Conservation (phyloP, 140 eudicot genomes). For the Artemisia princeps region DNA sequence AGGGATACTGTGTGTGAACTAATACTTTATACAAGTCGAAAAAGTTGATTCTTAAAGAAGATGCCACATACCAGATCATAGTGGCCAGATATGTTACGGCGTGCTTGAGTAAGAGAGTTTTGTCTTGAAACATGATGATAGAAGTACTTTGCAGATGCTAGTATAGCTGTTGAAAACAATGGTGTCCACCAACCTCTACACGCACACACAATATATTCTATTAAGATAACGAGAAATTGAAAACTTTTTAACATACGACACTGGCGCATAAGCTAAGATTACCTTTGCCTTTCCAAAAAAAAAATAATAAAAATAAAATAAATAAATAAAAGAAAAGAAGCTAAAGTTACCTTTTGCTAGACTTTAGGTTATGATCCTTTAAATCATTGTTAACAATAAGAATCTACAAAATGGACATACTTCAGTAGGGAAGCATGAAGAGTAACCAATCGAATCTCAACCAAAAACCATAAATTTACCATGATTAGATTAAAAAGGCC, state of each 20-base stretch:
- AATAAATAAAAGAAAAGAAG: too few relatives aligned
- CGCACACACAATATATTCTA: not conserved
- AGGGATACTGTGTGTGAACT: not conserved
- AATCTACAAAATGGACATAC: conserved; percentile 35
- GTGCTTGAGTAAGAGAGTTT: conserved; percentile 89
- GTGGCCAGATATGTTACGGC: conserved; percentile 86
- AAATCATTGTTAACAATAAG: conserved; percentile 57
- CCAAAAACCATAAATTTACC: conserved; percentile 38
- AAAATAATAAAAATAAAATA: too few relatives aligned
- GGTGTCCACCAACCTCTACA: conserved; percentile 98
- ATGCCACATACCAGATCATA: conserved; percentile 59
- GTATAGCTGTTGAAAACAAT: conserved; percentile 69
- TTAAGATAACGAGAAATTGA: not conserved
- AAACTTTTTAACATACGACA: not conserved
- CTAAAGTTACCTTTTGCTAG: conserved; percentile 35
- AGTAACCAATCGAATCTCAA: not conserved
- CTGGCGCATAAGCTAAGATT: too few relatives aligned
- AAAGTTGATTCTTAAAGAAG: not conserved
- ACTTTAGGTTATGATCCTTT: conserved; percentile 26
- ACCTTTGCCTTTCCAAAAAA: not conserved
- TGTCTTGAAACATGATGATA: conserved; percentile 58
- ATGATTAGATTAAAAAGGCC: conserved; percentile 74
- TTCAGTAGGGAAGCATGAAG: conserved; percentile 3
- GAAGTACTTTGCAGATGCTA: conserved; percentile 84
- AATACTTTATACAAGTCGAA: not conserved